Conservation (phyloP, 352 stramenopile genomes). For the Globisporangium spinosum region DNA sequence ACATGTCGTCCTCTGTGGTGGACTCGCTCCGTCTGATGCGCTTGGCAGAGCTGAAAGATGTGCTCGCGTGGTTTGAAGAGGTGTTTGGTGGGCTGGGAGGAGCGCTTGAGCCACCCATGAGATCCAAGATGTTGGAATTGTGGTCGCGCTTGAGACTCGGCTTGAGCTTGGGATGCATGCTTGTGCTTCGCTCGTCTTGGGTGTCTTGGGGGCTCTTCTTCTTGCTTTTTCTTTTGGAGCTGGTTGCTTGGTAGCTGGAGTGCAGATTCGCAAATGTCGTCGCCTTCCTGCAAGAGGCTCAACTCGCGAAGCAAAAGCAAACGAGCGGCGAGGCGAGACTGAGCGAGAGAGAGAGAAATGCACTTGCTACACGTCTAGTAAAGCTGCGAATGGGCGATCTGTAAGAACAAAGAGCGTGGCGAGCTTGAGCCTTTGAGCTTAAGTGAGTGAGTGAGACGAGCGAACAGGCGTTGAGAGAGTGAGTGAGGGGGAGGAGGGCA, state of each 20-base stretch:
- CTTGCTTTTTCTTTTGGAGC: neutral
- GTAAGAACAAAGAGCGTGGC: conserved; percentile 6
- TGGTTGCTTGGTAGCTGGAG: conserved; percentile 2
- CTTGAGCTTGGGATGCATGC: neutral
- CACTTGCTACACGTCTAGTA: conserved; percentile 18
- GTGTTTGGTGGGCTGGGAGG: neutral
- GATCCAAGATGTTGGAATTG: neutral
- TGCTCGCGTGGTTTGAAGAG: neutral
- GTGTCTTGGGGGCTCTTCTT: neutral
- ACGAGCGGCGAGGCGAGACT: neutral
- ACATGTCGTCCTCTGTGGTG: conserved; percentile 15
- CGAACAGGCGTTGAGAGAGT: neutral
- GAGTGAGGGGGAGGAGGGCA: neutral
- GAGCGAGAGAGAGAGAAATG: neutral
- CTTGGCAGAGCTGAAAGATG: conserved; percentile 3
- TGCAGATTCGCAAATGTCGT: conserved; percentile 11
- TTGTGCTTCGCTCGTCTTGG: neutral
- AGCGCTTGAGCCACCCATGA: neutral
- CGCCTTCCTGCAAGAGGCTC: conserved; percentile 5
- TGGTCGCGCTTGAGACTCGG: neutral
- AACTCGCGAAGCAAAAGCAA: neutral
- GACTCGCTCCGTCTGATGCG: conserved; percentile 6
- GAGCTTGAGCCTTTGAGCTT: conserved; percentile 1
- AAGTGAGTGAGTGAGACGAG: conserved; percentile 2
- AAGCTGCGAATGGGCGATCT: conserved; percentile 1